These are phyloP conservation scores for Neurospora sp. DNA, from an alignment of 495 filamentous ascomycete species.

Conservation along the genomic window DNA sequence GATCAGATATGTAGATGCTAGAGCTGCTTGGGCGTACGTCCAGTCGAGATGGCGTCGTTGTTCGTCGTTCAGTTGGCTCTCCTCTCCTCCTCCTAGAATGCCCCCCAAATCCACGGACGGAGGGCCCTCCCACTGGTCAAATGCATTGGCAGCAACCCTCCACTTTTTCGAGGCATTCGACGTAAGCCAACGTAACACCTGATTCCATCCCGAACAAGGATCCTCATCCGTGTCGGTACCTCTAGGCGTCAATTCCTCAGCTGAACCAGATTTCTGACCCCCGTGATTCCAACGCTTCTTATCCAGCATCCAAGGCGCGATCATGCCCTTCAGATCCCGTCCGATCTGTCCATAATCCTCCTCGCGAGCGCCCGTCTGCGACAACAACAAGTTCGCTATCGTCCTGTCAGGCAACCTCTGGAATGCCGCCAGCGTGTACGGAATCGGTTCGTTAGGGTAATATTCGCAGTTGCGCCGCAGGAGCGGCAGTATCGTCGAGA, in stretches of 20 bases:
- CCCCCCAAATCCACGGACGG: constrained; percentile 69
- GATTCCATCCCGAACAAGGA: constrained; percentile 56
- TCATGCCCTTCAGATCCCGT: constrained; percentile 62
- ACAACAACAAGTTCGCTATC: constrained; percentile 59
- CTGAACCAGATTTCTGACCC: constrained; percentile 3
- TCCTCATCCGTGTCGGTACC: constrained; percentile 5
- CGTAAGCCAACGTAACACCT: constrained; percentile 69
- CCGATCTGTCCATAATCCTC: constrained; percentile 41
- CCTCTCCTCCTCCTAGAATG: constrained; percentile 63
- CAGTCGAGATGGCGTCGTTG: constrained; percentile 43
- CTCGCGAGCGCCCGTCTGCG: constrained; percentile 40
- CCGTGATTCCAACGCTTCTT: constrained; percentile 44
- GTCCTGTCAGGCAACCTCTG: constrained; percentile 51
- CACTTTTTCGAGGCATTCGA: constrained; percentile 46
- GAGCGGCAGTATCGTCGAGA: constrained; percentile 69
- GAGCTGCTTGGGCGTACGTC: constrained; percentile 60
- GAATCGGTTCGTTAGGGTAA: constrained; percentile 49
- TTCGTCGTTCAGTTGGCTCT: constrained; percentile 40
- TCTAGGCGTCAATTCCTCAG: constrained; percentile 1
- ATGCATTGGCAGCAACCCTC: constrained; percentile 47
- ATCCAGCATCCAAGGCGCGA: constrained; percentile 78
- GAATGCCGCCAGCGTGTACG: constrained; percentile 48
- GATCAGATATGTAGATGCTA: constrained; percentile 65
- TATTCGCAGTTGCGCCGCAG: constrained; percentile 78
- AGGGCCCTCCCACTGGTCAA: constrained; percentile 73